phyloP scores from a whole-genome alignment of 371 early-diverging fungal species.

The Funneliformis caledonium region DNA sequence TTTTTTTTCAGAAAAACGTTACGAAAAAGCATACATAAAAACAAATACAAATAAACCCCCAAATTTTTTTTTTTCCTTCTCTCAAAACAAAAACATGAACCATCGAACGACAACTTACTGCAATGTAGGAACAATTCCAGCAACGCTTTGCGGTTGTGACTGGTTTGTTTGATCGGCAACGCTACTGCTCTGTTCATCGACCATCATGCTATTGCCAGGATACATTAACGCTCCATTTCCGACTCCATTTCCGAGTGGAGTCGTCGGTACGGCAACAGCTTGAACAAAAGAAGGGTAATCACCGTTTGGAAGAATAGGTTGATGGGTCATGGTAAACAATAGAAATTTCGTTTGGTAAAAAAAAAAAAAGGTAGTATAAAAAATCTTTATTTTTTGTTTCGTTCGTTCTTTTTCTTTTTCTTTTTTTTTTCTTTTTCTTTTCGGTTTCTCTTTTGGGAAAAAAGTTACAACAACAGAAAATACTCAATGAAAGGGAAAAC shows the following conservation, averaged over 20 bases:
- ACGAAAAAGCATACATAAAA: neutral
- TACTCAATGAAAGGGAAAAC: slow-evolving; percentile 1
- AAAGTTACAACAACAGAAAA: neutral
- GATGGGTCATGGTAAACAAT: slow-evolving; percentile 21
- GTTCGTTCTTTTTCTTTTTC: neutral
- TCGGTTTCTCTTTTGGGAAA: neutral
- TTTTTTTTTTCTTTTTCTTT: neutral
- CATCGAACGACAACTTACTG: slow-evolving; percentile 66
- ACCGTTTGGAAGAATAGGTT: slow-evolving; percentile 16
- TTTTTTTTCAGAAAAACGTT: neutral
- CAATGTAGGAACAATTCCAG: slow-evolving; percentile 82
- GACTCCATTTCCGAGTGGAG: neutral
- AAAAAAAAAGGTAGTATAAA: neutral
- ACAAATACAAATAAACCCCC: neutral
- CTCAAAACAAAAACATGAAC: neutral
- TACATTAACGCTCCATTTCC: neutral
- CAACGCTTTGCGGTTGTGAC: slow-evolving; percentile 63
- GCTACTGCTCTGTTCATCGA: slow-evolving; percentile 55
- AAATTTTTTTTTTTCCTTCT: neutral
- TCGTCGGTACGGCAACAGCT: slow-evolving; percentile 34
- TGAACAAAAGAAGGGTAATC: slow-evolving; percentile 14
- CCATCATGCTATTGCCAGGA: slow-evolving; percentile 52
- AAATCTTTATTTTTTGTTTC: slow-evolving; percentile 7
- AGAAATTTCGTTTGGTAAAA: neutral
- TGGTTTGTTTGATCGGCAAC: slow-evolving; percentile 47